Conservation (phyloP, 495 filamentous ascomycete genomes). For the Aspergillus heteromorphus region DNA sequence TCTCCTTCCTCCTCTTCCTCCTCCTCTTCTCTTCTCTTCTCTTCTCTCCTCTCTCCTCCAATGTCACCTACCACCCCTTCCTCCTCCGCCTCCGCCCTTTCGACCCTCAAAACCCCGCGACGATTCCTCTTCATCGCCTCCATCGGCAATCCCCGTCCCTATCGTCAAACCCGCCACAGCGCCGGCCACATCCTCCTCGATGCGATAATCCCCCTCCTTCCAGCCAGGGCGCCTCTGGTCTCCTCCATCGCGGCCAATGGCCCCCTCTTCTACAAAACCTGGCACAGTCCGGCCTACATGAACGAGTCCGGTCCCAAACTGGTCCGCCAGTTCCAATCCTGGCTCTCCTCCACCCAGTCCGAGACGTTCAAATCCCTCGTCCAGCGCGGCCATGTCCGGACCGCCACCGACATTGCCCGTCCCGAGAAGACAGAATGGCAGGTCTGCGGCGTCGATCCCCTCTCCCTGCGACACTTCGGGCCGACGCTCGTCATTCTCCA, state of each 20-base stretch:
- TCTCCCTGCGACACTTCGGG: constrained; percentile 17
- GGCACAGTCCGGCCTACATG: constrained; percentile 68
- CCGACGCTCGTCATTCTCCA: constrained; percentile 67
- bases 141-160: constrained; percentile 62
- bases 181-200: constrained; percentile 70
- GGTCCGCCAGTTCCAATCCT: constrained; percentile 33
- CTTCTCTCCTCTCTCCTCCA: not conserved
- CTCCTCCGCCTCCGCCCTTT: not conserved
- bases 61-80: not conserved
- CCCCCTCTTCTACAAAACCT: constrained; percentile 54
- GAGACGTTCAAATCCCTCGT: constrained; percentile 17
- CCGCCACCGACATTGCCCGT: not conserved
- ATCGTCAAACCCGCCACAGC: constrained; percentile 70
- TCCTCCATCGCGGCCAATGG: constrained; percentile 34
- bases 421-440: constrained; percentile 2
- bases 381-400: not conserved
- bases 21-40: not conserved
- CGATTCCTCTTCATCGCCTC: constrained; percentile 62
- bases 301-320: constrained; percentile 59
- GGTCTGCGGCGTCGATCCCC: constrained; percentile 5
- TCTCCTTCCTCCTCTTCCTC: not conserved
- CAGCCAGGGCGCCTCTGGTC: constrained; percentile 35
- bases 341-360: constrained; percentile 42
- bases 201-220: constrained; percentile 43
- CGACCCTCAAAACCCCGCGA: constrained; percentile 15